Base-by-base conservation (phyloP, 768 basidiomycete genomes). In the Tremella yokohamensis region DNA sequence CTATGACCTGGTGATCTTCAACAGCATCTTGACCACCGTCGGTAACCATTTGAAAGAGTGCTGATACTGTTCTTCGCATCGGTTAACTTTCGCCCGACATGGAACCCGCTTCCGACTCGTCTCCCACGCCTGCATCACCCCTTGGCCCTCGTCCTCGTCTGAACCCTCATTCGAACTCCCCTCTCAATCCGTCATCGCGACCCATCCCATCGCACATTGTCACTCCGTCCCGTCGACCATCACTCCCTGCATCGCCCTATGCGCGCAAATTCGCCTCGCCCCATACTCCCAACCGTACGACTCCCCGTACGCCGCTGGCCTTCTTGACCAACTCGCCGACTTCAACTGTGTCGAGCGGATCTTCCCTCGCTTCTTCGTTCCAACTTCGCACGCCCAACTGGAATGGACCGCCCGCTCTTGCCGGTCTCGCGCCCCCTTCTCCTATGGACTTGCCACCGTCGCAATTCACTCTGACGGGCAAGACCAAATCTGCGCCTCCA, bases 221-320 rank as follows among this genome's bases (percentile, higher is more conserved):
- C 40, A 38, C 54, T 37, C 34, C 52, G 34, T 52, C 57, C 9
- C 44, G 47, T 49, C 51, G 50, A 26, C 15, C 40, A 50, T 13
- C 57, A 53, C 42, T 54, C 45, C 59, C 7, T 47, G 26, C 40
- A 19, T 26, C 18, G 3, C 47, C 22, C 11, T 29, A 49, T 56
- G 26, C 49, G 29, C 19, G n/a, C 38, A 12, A 25, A 40, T 34
- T 20, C 24, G 6, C 39, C 48, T 18, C 49, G 34, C 56, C 60
- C 56, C 51, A 48, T 37, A 57, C 65, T 16, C 58, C 63, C n/a
- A 22, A 57, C n/a, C 64, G 58, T 18, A 56, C 54, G 48, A 40
- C 64, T 7, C 63, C 70, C 61, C 70, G 68, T 8, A 61, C 70
- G 7, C 70, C 70, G 3, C 60, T 65, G 1, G 38, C 66, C 24